Base-by-base conservation (phyloP, 2,329 filamentous ascomycete genomes). In the Seiridium cupressi region DNA sequence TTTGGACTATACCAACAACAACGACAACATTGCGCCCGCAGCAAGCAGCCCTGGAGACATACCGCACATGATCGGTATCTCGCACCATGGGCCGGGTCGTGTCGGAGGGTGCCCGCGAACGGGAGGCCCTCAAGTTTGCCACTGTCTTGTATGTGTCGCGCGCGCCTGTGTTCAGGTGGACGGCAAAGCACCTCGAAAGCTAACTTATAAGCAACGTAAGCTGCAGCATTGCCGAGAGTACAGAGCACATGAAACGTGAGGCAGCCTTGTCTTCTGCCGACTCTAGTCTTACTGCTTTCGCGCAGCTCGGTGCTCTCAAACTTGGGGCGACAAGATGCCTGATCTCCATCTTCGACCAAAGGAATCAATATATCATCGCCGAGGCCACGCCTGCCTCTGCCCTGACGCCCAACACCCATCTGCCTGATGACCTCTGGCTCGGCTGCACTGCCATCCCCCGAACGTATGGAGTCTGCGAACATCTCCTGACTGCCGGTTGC, bases 311-410 rank as follows among this genome's bases (percentile, higher is more conserved):
- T 1, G 72, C 76, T 4, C 69, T 77, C 57, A 75, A 77, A 11
- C 70, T 83, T 3, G 71, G 75, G n/a, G 74, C 72, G 4, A 68
- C 72, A 26, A 75, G 81, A 36, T 71, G 75, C 13, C 64, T 84
- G 31, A 74, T 85, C 53, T 84, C 82, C 1, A 70, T 85, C 18
- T 84, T 85, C 61, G 82, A 83, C 62, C 69, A 69, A 4, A 71
- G 73, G 4, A 66, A 75, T 51, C 81, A 85, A 61, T 77, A 83
- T 62, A 70, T 85, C 26, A 69, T 85, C 13, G 81, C 81, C 57
- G 82, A 85, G 62, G 79, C 81, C 5, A 81, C 81, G 1, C 72
- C 73, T 1, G 72, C 70, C 1, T 70, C 77, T 3, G 76, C 74
- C 0, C 65, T 84, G 4, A 48, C 31, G 44, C 49, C 51, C 9